These are phyloP conservation scores for Pythium grandisporangium DNA, from an alignment of 352 stramenopile genomes.

Conservation along the genomic window DNA sequence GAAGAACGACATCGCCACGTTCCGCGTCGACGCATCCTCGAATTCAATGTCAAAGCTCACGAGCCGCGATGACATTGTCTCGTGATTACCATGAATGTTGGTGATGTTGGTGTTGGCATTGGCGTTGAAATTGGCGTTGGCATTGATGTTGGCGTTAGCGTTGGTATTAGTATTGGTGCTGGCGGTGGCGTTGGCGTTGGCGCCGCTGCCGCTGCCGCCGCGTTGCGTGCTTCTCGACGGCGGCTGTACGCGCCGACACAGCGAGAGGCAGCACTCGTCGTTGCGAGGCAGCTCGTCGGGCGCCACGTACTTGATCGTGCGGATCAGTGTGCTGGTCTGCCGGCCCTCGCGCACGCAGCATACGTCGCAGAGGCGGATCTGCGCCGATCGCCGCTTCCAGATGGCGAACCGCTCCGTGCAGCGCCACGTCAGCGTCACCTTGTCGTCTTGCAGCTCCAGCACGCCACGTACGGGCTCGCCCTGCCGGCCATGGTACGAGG, in stretches of 20 bases:
- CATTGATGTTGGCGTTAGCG: too few species aligned
- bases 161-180: too few species aligned
- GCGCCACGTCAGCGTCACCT: slow-evolving; percentile 51
- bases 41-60: slow-evolving; percentile 75
- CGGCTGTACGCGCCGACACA: too few species aligned
- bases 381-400: slow-evolving; percentile 15
- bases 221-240: too few species aligned
- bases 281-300: slow-evolving; percentile 29
- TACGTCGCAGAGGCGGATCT: slow-evolving; percentile 38
- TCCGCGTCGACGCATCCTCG: slow-evolving; percentile 29
- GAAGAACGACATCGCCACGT: slow-evolving; percentile 55
- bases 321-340: slow-evolving; percentile 72
- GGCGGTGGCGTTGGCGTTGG: slow-evolving; percentile 1
- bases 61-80: not conserved
- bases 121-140: not conserved
- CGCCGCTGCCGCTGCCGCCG: not conserved
- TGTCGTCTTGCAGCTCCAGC: slow-evolving; percentile 57
- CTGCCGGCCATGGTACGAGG: slow-evolving; percentile 27
- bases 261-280: slow-evolving; percentile 64
- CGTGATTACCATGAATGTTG: not conserved
- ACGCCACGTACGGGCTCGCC: slow-evolving; percentile 39
- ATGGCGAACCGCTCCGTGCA: slow-evolving; percentile 23
- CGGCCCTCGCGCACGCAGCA: slow-evolving; percentile 49
- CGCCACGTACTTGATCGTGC: slow-evolving; percentile 74
- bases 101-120: not conserved